A percentile compares a stretch with the other conserved stretches of the same genome.
These are phyloP conservation scores for Lachancea lanzarotensis DNA, from an alignment of 805 yeast genomes.

Conservation along the genomic window DNA sequence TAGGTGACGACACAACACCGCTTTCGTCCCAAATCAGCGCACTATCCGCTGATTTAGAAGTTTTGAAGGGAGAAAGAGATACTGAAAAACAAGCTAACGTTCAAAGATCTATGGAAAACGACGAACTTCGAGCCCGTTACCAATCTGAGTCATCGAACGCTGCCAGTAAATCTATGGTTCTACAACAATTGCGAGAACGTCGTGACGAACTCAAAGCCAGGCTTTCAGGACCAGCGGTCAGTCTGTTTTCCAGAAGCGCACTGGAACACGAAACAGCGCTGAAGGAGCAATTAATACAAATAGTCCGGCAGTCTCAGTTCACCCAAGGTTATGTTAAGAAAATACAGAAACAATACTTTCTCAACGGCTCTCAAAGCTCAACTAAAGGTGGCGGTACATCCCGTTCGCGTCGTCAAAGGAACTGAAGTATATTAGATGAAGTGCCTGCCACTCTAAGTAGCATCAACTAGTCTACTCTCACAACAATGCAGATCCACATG, in stretches of 20 bases:
- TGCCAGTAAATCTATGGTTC: constrained; percentile 35
- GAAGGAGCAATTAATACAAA: constrained; percentile 11
- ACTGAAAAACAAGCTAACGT: constrained; percentile 55
- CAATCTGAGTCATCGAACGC: constrained; percentile 43
- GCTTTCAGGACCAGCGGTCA: constrained; percentile 33
- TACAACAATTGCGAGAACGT: constrained; percentile 21
- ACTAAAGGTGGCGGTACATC: not conserved
- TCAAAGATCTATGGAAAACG: constrained; percentile 21
- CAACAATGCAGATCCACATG: too few species aligned
- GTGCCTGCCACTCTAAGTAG: too few species aligned
- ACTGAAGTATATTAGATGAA: not conserved
- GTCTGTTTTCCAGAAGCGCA: constrained; percentile 18
- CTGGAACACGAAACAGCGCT: constrained; percentile 11
- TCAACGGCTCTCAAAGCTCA: constrained; percentile 8
- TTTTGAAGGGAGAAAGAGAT: constrained; percentile 15
- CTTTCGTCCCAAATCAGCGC: constrained; percentile 9
- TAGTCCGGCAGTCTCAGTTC: constrained; percentile 16
- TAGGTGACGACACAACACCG: constrained; percentile 2
- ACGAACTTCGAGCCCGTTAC: constrained; percentile 36
- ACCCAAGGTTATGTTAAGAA: constrained; percentile 19
- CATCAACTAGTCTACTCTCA: too few species aligned
- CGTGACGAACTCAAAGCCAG: constrained; percentile 26
- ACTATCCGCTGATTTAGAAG: constrained; percentile 14
- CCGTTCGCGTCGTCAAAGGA: not conserved
- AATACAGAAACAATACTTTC: constrained; percentile 15